These are phyloP conservation scores for Mycena amicta DNA, from an alignment of 768 basidiomycete genomes.

Conservation along the genomic window DNA sequence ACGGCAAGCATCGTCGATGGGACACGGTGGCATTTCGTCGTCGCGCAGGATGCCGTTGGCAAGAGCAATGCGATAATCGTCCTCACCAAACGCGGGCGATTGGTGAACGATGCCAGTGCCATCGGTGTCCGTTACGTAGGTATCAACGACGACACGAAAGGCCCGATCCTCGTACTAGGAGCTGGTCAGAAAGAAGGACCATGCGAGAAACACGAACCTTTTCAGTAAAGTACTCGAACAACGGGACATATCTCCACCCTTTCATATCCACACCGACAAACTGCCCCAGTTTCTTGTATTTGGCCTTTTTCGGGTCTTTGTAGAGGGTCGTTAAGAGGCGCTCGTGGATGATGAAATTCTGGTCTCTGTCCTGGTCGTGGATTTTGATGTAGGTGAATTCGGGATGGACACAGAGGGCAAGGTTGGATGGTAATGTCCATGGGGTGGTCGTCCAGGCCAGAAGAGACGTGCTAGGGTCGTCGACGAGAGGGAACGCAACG, in stretches of 20 bases:
- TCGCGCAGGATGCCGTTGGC: conserved; percentile 78
- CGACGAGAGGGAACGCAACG: conserved; percentile 88
- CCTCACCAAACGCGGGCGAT: conserved; percentile 97
- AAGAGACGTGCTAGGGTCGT: conserved; percentile 87
- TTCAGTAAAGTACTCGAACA: conserved; percentile 97
- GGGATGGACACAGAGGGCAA: conserved; percentile 94
- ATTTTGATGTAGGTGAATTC: conserved; percentile 97
- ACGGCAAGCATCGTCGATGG: conserved; percentile 85
- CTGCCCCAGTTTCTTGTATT: conserved; percentile 86
- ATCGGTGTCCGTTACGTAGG: conserved; percentile 89
- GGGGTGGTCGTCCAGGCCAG: conserved; percentile 99
- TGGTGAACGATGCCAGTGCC: conserved; percentile 99
- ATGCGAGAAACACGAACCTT: conserved; percentile 51
- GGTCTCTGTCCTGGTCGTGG: conserved; percentile 81
- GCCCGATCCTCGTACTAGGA: conserved; percentile 88
- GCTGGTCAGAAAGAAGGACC: neutral
- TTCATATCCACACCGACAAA: conserved; percentile 94
- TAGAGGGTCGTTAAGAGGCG: conserved; percentile 83
- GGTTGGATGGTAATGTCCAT: conserved; percentile 96
- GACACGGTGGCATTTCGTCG: conserved; percentile 96
- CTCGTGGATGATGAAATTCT: conserved; percentile 92
- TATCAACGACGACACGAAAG: conserved; percentile 86
- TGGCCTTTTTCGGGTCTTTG: conserved; percentile 97
- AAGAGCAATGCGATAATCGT: conserved; percentile 93
- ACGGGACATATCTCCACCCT: conserved; percentile 91